Conservation (phyloP, 805 yeast genomes). For the Debaryomyces tyrocola region DNA sequence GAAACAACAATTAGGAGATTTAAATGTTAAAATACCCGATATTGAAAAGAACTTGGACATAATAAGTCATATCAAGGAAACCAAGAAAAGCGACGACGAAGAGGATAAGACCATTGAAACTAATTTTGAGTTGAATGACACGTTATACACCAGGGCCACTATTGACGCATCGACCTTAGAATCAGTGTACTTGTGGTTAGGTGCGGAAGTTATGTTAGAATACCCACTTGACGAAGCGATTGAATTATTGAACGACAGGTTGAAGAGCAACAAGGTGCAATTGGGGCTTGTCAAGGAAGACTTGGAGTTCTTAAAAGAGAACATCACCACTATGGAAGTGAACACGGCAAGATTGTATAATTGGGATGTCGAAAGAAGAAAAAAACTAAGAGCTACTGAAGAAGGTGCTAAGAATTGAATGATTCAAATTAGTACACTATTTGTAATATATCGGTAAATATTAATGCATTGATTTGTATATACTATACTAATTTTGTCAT, state of each 20-base stretch:
- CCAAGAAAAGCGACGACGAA: slow-evolving; percentile 37
- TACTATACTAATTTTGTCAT: not conserved
- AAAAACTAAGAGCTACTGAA: slow-evolving; percentile 41
- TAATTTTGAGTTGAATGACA: slow-evolving; percentile 92
- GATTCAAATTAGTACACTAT: slow-evolving; percentile 5
- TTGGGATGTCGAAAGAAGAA: slow-evolving; percentile 84
- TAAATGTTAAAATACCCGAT: slow-evolving; percentile 83
- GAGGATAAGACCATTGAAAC: slow-evolving; percentile 46
- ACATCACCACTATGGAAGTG: slow-evolving; percentile 96
- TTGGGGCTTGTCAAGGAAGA: slow-evolving; percentile 73
- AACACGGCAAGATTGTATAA: slow-evolving; percentile 90
- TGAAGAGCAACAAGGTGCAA: slow-evolving; percentile 60
- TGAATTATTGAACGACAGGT: slow-evolving; percentile 60
- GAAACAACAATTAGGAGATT: slow-evolving; percentile 47
- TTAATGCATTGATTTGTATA: slow-evolving; percentile 11
- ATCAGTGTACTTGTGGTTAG: slow-evolving; percentile 87
- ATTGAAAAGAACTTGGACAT: slow-evolving; percentile 80
- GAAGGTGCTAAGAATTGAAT: slow-evolving; percentile 31
- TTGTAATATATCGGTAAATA: slow-evolving; percentile 15
- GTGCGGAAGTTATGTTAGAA: slow-evolving; percentile 97
- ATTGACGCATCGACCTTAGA: slow-evolving; percentile 56
- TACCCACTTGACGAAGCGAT: slow-evolving; percentile 89
- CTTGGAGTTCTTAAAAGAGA: slow-evolving; percentile 78
- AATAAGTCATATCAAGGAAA: slow-evolving; percentile 57
- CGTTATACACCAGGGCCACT: slow-evolving; percentile 81